Conservation (phyloP, 306 rosid genomes). For the Hippophae gyantsensis region DNA sequence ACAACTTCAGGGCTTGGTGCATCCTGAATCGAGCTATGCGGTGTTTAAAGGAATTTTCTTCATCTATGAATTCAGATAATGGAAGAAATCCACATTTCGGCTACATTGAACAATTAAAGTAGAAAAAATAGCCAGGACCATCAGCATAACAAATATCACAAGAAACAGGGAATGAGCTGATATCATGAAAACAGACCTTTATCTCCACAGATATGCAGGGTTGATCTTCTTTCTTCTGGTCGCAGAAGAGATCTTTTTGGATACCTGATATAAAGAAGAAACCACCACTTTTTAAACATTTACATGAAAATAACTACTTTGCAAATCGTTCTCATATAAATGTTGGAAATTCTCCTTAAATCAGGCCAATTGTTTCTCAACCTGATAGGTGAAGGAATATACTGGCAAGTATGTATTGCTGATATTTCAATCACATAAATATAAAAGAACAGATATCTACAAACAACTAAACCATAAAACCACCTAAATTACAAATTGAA, state of each 20-base stretch:
- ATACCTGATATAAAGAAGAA: slow-evolving; percentile 41
- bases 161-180: not conserved
- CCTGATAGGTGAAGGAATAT: too few relatives aligned
- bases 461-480: too few relatives aligned
- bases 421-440: too few relatives aligned
- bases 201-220: slow-evolving; percentile 80
- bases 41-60: slow-evolving; percentile 56
- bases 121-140: slow-evolving; percentile 5
- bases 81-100: slow-evolving; percentile 96
- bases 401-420: too few relatives aligned
- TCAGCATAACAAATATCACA: not conserved
- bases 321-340: too few relatives aligned
- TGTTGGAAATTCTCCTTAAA: too few relatives aligned
- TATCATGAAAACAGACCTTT: slow-evolving; percentile 41
- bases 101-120: slow-evolving; percentile 29
- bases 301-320: too few relatives aligned
- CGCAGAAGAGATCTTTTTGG: slow-evolving; percentile 33
- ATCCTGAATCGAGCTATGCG: slow-evolving; percentile 67
- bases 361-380: too few relatives aligned
- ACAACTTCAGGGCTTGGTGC: slow-evolving; percentile 92
- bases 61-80: slow-evolving; percentile 60
- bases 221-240: slow-evolving; percentile 18
- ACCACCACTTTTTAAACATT: slow-evolving; percentile 6
- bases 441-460: too few relatives aligned
- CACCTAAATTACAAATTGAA: too few relatives aligned